These are phyloP conservation scores for Fragilariopsis cylindrus DNA, from an alignment of 108 stramenopile species.

Conservation along the genomic window DNA sequence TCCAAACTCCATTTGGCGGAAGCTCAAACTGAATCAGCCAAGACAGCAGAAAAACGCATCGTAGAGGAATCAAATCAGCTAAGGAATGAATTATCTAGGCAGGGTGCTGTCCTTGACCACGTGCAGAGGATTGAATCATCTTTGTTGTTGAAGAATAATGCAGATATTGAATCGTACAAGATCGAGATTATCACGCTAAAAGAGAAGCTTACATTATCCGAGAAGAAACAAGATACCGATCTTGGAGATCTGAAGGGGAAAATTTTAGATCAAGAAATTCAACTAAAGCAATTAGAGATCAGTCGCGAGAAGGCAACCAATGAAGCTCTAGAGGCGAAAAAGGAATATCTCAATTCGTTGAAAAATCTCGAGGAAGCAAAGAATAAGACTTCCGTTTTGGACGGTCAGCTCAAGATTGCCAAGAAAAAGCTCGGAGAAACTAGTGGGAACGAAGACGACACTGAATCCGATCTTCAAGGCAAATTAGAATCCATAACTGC, in stretches of 20 bases:
- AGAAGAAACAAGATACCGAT: conserved; percentile 41
- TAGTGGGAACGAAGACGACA: conserved; percentile 40
- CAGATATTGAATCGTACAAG: conserved; percentile 52
- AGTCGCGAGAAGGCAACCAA: conserved; percentile 32
- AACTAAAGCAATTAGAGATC: conserved; percentile 43
- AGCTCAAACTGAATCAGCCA: conserved; percentile 66
- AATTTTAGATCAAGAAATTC: conserved; percentile 50
- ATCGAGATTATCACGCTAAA: conserved; percentile 46
- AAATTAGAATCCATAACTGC: conserved; percentile 50
- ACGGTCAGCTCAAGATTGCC: conserved; percentile 49
- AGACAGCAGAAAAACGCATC: conserved; percentile 57
- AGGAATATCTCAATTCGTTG: conserved; percentile 22
- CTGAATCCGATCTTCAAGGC: conserved; percentile 47
- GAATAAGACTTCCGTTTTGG: conserved; percentile 27
- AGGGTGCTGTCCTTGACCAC: conserved; percentile 68
- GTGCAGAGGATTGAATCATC: conserved; percentile 83
- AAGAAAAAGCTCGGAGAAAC: conserved; percentile 52
- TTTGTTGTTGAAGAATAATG: conserved; percentile 59
- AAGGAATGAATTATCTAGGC: conserved; percentile 65
- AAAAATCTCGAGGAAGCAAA: conserved; percentile 21
- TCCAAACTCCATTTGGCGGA: conserved; percentile 59
- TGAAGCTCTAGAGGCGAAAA: conserved; percentile 38
- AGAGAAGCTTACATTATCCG: conserved; percentile 31
- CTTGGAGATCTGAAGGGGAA: conserved; percentile 53
- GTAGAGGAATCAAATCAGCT: conserved; percentile 56